Base-by-base conservation (phyloP, 768 basidiomycete genomes). In the Porpolomopsis calyptriformis region DNA sequence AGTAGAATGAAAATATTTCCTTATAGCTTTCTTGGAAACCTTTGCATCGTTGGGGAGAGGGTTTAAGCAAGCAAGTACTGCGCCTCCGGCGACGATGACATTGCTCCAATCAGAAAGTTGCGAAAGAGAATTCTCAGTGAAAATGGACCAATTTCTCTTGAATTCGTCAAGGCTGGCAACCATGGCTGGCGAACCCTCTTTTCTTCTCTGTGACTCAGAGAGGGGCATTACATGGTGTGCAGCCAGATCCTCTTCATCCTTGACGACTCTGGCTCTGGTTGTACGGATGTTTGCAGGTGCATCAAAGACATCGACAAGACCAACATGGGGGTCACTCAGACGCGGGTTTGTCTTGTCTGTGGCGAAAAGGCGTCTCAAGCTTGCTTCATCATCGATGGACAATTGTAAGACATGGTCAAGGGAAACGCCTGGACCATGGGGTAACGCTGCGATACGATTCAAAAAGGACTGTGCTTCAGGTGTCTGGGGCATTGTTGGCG, bases 51-150 rank as follows among this genome's bases (percentile, higher is more conserved):
- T 71, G 2, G 73, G 64, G 1, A 80, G 60, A 9, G 78, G 77
- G 4, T 65, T 54, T 47, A 81, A 60, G 47, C 76, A 77, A 2
- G 77, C 78, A 27, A 76, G 69, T 18, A 82, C 74, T 1, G 75
- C 64, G 10, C 80, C 78, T 14, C 80, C 78, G 36, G 77, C 77
- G 26, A 71, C 78, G 14, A 80, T 64, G 48, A 81, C 74, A 52
- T 80, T 79, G 60, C 67, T 76, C 78, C 78, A 81, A 52, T 79
- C 72, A 31, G 64, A 20, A 14, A 80, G 62, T 53, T 80, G 77
- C 6, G 74, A 76, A 9, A 82, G 63, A 3, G 77, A 76, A 2
- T 74, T 74, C 53, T 82, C 78, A 10, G 72, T 73, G 58, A 82
- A 82, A 33, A 80, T 64, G 9, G 69, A 46, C 78, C 78, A 82